Evolutionary conservation across 768 basidiomycete genomes (phyloP).

Genomic region (Steccherinum ochraceum): DNA sequence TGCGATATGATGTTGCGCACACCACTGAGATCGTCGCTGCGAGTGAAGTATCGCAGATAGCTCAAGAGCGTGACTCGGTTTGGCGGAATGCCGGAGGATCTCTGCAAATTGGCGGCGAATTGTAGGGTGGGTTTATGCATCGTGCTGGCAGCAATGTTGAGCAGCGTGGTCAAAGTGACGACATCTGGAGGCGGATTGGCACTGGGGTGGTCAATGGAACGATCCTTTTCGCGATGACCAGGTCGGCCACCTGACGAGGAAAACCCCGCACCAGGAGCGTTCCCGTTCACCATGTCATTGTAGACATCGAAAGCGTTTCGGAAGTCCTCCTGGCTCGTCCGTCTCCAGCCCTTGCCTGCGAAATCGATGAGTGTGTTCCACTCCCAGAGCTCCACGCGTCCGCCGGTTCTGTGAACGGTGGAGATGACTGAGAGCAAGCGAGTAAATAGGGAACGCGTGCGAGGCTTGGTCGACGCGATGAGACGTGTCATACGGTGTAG

Average conservation of each 20-base stretch:
- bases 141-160: slow-evolving; percentile 57
- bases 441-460: slow-evolving; percentile 53
- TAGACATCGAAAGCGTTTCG: slow-evolving; percentile 53
- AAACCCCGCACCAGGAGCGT: slow-evolving; percentile 33
- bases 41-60: slow-evolving; percentile 50
- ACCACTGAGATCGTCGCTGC: slow-evolving; percentile 39
- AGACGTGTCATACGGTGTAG: slow-evolving; percentile 60
- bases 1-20: slow-evolving; percentile 49
- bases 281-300: slow-evolving; percentile 48
- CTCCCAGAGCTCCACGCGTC: slow-evolving; percentile 51
- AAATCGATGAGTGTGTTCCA: slow-evolving; percentile 73
- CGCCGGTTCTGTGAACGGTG: slow-evolving; percentile 49
- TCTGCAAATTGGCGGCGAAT: slow-evolving; percentile 49
- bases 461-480: slow-evolving; percentile 46
- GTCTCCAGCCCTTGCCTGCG: slow-evolving; percentile 62
- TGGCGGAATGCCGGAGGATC: slow-evolving; percentile 45
- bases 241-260: neutral
- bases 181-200: slow-evolving; percentile 48
- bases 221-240: neutral
- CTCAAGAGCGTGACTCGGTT: slow-evolving; percentile 59
- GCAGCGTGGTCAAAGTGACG: slow-evolving; percentile 61
- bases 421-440: slow-evolving; percentile 65
- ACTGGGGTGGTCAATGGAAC: neutral
- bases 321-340: slow-evolving; percentile 51
- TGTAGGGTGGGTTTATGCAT: slow-evolving; percentile 34